phyloP scores from a whole-genome alignment of 2,329 filamentous ascomycete species.

The Trichoderma atrobrunneum region DNA sequence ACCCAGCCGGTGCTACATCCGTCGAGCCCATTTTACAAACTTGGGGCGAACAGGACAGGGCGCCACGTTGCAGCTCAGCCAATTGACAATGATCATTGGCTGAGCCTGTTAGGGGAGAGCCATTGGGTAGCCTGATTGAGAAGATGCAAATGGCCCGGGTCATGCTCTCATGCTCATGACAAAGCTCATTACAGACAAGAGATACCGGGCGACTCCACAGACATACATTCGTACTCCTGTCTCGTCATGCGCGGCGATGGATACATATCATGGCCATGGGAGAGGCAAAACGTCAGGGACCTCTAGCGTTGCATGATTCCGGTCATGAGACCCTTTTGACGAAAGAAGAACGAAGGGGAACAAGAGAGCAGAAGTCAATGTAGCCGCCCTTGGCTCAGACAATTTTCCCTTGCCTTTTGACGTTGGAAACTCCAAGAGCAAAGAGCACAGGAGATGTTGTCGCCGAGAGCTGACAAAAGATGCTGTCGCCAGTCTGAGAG shows the following conservation, averaged over 20 bases:
- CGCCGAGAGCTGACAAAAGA: background rate
- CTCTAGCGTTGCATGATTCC: slow-evolving; percentile 30
- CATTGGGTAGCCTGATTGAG: slow-evolving; percentile 21
- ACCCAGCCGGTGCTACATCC: slow-evolving; percentile 12
- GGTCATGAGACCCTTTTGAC: slow-evolving; percentile 32
- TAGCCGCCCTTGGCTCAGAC: background rate
- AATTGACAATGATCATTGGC: slow-evolving; percentile 19
- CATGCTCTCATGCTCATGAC: background rate
- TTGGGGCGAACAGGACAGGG: slow-evolving; percentile 14
- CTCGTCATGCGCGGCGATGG: slow-evolving; percentile 14
- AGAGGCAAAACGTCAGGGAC: slow-evolving; percentile 21
- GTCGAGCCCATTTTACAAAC: background rate
- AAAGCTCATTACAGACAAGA: background rate
- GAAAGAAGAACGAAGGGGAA: background rate
- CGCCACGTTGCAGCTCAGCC: slow-evolving; percentile 23
- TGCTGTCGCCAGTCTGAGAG: background rate
- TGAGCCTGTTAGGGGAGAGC: background rate
- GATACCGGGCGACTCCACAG: background rate
- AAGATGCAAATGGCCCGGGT: background rate
- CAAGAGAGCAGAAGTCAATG: background rate
- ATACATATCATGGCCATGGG: slow-evolving; percentile 12
- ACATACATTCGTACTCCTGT: slow-evolving; percentile 5
- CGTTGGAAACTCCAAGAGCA: background rate
- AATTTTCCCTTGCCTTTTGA: background rate
- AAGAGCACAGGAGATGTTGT: background rate